These are phyloP conservation scores for Selaginella moellendorffii DNA, from an alignment of 75 land plant genomes.

Conservation along the genomic window DNA sequence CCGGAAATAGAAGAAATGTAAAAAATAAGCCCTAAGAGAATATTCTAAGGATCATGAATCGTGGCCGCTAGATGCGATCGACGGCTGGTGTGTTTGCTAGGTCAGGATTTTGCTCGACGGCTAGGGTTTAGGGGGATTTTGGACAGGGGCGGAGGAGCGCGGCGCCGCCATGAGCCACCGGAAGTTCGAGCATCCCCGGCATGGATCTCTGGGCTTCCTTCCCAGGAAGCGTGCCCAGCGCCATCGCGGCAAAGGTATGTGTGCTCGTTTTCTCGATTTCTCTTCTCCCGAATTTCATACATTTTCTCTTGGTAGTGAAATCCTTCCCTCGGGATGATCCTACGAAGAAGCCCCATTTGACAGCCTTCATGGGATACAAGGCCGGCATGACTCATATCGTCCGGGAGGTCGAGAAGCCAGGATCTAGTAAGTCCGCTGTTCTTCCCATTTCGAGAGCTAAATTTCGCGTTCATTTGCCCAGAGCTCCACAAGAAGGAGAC, in stretches of 20 bases:
- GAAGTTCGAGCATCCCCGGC: conserved; percentile 92
- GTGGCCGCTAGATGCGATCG: no score
- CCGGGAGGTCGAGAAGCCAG: conserved; percentile 87
- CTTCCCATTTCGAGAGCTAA: no score
- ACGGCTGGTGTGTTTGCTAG: no score
- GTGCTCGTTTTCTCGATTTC: not conserved
- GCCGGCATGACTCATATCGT: conserved; percentile 96
- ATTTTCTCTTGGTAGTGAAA: conserved; percentile 41
- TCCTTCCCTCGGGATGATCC: conserved; percentile 77
- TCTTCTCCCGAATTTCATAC: not conserved
- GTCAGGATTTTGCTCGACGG: no score
- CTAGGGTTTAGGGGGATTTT: no score
- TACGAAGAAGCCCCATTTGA: conserved; percentile 38
- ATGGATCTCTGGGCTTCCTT: conserved; percentile 74
- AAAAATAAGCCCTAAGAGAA: no score
- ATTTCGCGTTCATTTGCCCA: conserved; percentile 10
- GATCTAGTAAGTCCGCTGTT: conserved; percentile 47
- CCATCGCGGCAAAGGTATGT: conserved; percentile 69
- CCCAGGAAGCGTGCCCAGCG: conserved; percentile 67
- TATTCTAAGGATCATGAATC: no score
- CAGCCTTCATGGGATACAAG: conserved; percentile 86
- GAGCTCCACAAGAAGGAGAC: conserved; percentile 88
- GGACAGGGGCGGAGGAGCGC: no score
- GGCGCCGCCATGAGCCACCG: conserved; percentile 52
- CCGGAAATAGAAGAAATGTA: no score